phyloP scores from a whole-genome alignment of 2,329 filamentous ascomycete species.

The Ophiobolus disseminans region DNA sequence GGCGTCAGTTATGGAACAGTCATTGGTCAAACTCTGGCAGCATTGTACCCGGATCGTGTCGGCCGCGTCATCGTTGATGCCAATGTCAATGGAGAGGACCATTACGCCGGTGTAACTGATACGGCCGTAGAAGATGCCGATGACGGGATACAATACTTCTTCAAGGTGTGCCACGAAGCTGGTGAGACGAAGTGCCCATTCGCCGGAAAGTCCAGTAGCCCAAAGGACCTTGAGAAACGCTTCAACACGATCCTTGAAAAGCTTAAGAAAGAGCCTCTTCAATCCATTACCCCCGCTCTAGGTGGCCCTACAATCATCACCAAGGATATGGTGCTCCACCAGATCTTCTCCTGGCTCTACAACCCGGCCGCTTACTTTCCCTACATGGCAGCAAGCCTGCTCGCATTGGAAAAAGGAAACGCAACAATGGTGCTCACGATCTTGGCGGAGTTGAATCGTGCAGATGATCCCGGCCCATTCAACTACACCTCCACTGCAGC shows the following conservation, averaged over 20 bases:
- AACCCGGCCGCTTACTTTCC: neutral
- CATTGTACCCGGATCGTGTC: slow-evolving; percentile 50
- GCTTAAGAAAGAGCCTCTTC: slow-evolving; percentile 27
- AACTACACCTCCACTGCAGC: slow-evolving; percentile 2
- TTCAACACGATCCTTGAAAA: slow-evolving; percentile 9
- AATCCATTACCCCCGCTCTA: neutral
- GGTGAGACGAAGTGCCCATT: slow-evolving; percentile 37
- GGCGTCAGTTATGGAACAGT: slow-evolving; percentile 55
- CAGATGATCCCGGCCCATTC: neutral
- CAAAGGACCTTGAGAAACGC: slow-evolving; percentile 10
- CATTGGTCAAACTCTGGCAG: slow-evolving; percentile 54
- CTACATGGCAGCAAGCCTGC: slow-evolving; percentile 1
- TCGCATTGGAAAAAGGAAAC: slow-evolving; percentile 3
- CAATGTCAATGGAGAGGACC: slow-evolving; percentile 42
- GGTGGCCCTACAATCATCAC: slow-evolving; percentile 1
- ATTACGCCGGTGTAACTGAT: slow-evolving; percentile 9
- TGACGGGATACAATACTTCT: slow-evolving; percentile 54
- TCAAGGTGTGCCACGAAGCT: slow-evolving; percentile 59
- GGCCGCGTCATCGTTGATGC: slow-evolving; percentile 52
- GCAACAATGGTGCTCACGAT: neutral
- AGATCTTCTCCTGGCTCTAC: neutral
- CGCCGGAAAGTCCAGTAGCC: slow-evolving; percentile 2
- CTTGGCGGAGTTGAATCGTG: no score
- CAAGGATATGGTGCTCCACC: neutral
- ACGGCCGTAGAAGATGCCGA: slow-evolving; percentile 4